Evolutionary conservation across 768 basidiomycete genomes (phyloP), one percentile per base, ranked within the genome.

Genomic region (Leucogyrophana mollusca): DNA sequence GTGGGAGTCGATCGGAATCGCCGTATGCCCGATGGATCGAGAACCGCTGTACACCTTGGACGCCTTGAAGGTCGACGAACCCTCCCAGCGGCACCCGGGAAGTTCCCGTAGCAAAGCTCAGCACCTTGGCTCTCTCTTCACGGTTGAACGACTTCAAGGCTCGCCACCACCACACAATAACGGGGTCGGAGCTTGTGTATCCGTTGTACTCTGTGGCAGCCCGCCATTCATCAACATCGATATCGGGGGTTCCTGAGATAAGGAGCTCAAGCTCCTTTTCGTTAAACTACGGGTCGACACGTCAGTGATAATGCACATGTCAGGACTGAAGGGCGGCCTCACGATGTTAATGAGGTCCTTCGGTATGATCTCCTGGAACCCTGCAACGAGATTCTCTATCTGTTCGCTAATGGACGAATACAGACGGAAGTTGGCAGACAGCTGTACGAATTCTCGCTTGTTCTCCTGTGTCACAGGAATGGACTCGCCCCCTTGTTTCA

Each of bases 81-180:
- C 96, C 96, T 42, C 85, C 88, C 32, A 98, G 79, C 8, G 95
- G 95, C 1, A 99, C 95, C 37, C 94, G 79, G 8, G 94, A 94
- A 4, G 90, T 83, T 49, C 92, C 83, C 1, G 96, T 95, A 11
- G 94, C 94, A 68, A 99, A 99, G 73, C 94, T 95, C 46, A 99
- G 75, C 36, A 99, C 91, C 66, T 96, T 94, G 24, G 96, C 94
- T 46, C 93, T 77, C 68, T 99, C 96, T 57, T 97, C 94, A 25
- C 95, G 88, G 55, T 89, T 92, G 72, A 97, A 97, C 8, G 93
- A 95, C 67, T 98, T 93, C 34, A 99, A 79, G 2, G 95, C 95
- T 54, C 96, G 81, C 96, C 96, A 99, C 88, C 93, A 97, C 94
- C 94, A 99, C 22, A 90, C 85, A 49, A 98, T 94, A 58, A 95